These are phyloP conservation scores for Trypanosoma boissoni DNA, from an alignment of 208 protist species.

Conservation along the genomic window DNA sequence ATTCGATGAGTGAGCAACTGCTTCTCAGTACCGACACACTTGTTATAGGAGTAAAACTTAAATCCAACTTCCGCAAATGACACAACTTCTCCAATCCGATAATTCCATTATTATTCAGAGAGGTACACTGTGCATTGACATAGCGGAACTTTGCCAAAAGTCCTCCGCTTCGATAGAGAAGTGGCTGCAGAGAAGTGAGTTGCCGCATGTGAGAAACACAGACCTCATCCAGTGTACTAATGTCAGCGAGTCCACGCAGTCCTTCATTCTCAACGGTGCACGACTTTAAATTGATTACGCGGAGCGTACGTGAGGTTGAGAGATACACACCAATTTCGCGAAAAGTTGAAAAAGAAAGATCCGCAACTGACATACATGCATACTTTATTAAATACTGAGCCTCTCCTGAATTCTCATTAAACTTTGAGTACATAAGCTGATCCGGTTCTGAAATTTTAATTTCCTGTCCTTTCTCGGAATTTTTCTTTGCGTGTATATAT, in stretches of 20 bases:
- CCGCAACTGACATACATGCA: constrained; percentile 35
- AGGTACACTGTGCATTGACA: constrained; percentile 60
- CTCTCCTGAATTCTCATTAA: neutral
- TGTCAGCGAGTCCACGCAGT: constrained; percentile 15
- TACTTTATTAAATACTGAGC: constrained; percentile 21
- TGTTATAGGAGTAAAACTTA: constrained; percentile 55
- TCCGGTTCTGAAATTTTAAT: no score
- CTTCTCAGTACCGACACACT: constrained; percentile 37
- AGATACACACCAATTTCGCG: constrained; percentile 34
- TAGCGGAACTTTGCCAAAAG: constrained; percentile 36
- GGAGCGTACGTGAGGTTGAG: constrained; percentile 27
- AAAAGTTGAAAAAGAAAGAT: constrained; percentile 63
- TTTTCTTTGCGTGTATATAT: no score
- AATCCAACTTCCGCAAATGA: constrained; percentile 38
- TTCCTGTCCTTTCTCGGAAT: no score
- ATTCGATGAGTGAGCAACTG: constrained; percentile 32
- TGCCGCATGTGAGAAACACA: constrained; percentile 24
- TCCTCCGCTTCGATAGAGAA: constrained; percentile 7
- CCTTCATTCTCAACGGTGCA: constrained; percentile 9
- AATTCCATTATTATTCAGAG: constrained; percentile 17
- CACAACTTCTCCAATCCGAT: constrained; percentile 5
- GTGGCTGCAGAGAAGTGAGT: constrained; percentile 8
- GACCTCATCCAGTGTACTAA: constrained; percentile 7
- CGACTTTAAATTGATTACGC: constrained; percentile 18
- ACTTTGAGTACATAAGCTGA: neutral